A percentile compares a stretch with the other conserved stretches of the same genome.
These are phyloP conservation scores for Gynochthodes officinalis DNA, from an alignment of 257 asterid species.

Conservation along the genomic window DNA sequence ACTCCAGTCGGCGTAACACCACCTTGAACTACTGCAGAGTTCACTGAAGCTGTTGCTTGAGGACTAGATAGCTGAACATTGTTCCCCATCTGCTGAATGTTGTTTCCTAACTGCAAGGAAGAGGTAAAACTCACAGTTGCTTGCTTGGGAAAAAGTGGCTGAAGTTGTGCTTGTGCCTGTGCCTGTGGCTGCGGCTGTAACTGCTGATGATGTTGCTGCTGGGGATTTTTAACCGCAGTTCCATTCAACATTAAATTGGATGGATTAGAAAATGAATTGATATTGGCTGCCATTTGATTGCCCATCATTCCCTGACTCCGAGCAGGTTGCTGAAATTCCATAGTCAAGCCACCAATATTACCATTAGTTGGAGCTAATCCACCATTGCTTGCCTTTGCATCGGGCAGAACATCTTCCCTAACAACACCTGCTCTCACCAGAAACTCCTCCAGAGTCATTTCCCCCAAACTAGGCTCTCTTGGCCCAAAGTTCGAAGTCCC, in stretches of 20 bases:
- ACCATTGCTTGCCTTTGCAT: slow-evolving; percentile 26
- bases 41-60: slow-evolving; percentile 34
- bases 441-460: slow-evolving; percentile 84
- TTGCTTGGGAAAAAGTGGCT: slow-evolving; percentile 79
- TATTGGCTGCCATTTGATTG: slow-evolving; percentile 38
- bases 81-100: slow-evolving; percentile 29
- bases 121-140: slow-evolving; percentile 54
- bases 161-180: slow-evolving; percentile 40
- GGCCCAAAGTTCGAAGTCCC: slow-evolving; percentile 41
- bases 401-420: slow-evolving; percentile 58
- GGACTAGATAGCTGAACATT: slow-evolving; percentile 46
- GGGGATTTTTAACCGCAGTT: slow-evolving; percentile 34
- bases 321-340: slow-evolving; percentile 54
- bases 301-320: slow-evolving; percentile 36
- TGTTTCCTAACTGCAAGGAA: slow-evolving; percentile 49
- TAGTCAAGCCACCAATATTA: slow-evolving; percentile 32
- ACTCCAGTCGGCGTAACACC: slow-evolving; percentile 33
- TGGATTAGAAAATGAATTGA: slow-evolving; percentile 31
- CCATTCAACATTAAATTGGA: slow-evolving; percentile 43
- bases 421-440: slow-evolving; percentile 76
- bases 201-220: too few species aligned
- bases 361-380: slow-evolving; percentile 35
- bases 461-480: slow-evolving; percentile 72
- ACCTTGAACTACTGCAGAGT: slow-evolving; percentile 34
- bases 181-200: slow-evolving; percentile 22